These are phyloP conservation scores for Nakazawaea siamensis DNA, from an alignment of 805 yeast genomes.

Conservation along the genomic window DNA sequence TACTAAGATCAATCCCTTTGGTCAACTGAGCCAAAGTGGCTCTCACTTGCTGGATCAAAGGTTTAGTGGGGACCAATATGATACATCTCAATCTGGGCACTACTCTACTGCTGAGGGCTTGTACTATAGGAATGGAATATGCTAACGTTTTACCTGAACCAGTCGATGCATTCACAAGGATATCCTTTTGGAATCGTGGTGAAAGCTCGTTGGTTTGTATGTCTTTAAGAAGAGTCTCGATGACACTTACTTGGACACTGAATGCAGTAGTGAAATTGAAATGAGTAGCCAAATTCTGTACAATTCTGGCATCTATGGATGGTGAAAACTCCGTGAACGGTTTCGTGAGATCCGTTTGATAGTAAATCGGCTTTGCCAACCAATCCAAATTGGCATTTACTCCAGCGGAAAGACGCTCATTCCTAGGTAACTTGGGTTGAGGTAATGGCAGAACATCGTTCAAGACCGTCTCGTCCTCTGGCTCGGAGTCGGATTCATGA, in stretches of 20 bases:
- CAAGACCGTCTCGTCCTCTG: constrained; percentile 19
- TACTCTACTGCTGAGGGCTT: constrained; percentile 49
- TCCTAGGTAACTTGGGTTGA: constrained; percentile 66
- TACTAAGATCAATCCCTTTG: constrained; percentile 59
- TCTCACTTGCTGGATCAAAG: constrained; percentile 77
- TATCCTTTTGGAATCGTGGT: constrained; percentile 61
- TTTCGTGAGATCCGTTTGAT: constrained; percentile 35
- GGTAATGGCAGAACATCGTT: constrained; percentile 69
- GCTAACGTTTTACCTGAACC: constrained; percentile 96
- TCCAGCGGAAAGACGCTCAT: constrained; percentile 27
- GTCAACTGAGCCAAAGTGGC: constrained; percentile 50
- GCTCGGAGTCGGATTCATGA: constrained; percentile 14
- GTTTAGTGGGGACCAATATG: constrained; percentile 83
- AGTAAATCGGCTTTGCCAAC: constrained; percentile 58
- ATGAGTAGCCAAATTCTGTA: constrained; percentile 33
- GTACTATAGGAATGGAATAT: constrained; percentile 76
- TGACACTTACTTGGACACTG: constrained; percentile 66
- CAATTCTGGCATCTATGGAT: constrained; percentile 31
- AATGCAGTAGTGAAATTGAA: constrained; percentile 52
- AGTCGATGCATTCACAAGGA: constrained; percentile 87
- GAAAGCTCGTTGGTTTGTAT: constrained; percentile 27
- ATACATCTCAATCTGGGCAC: constrained; percentile 73
- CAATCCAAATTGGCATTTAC: constrained; percentile 43
- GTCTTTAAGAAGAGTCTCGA: constrained; percentile 43
- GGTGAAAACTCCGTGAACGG: constrained; percentile 41